phyloP scores from a whole-genome alignment of 2,329 filamentous ascomycete genomes.

The Purpureocillium lavendulum region DNA sequence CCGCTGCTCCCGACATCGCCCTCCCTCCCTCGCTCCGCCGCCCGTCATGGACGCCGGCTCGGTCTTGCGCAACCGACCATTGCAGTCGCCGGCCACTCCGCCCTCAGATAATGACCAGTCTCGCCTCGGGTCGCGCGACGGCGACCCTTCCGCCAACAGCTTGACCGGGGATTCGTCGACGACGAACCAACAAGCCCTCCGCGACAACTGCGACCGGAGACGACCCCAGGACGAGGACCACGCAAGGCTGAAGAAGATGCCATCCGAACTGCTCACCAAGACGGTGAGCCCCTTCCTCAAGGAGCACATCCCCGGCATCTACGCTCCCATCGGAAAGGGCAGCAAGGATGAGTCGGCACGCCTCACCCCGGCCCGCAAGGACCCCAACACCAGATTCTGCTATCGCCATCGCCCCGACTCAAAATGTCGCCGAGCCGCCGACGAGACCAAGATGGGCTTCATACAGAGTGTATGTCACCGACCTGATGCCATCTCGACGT shows the following conservation, averaged over 20 bases:
- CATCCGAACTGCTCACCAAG: conserved; percentile 61
- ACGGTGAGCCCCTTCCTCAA: conserved; percentile 82
- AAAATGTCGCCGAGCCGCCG: conserved; percentile 85
- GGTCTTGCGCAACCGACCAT: too few species aligned
- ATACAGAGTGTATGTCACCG: conserved; percentile 65
- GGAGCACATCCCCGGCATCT: conserved; percentile 82
- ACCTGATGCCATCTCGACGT: neutral
- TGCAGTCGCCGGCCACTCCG: too few species aligned
- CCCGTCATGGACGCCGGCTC: too few species aligned
- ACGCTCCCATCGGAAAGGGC: conserved; percentile 66
- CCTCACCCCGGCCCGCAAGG: conserved; percentile 24
- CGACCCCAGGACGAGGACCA: conserved; percentile 40
- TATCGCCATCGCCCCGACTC: conserved; percentile 92
- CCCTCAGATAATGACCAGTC: neutral
- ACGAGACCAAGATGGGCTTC: conserved; percentile 93
- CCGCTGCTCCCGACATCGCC: too few species aligned
- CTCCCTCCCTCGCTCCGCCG: too few species aligned
- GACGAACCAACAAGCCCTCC: conserved; percentile 17
- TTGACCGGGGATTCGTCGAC: neutral
- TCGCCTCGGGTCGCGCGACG: neutral
- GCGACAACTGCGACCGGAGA: conserved; percentile 42
- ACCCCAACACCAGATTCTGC: conserved; percentile 82
- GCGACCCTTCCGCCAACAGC: neutral
- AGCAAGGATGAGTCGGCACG: conserved; percentile 21
- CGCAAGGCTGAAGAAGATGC: conserved; percentile 46